phyloP scores from a whole-genome alignment of 768 basidiomycete species.

The Clavulina sp. region DNA sequence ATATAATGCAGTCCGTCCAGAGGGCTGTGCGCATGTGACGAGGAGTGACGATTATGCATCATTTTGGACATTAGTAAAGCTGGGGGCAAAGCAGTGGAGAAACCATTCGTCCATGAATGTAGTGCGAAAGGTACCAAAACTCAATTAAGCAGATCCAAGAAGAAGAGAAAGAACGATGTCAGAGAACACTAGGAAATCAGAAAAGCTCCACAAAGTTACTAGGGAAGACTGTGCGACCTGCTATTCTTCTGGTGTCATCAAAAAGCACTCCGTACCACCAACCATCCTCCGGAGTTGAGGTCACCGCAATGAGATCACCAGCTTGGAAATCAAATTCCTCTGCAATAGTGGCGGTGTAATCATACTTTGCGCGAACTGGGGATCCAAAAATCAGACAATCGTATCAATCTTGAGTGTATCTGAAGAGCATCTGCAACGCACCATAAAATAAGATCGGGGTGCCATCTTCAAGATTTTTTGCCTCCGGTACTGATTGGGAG shows the following conservation, averaged over 20 bases:
- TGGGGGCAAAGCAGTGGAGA: no score
- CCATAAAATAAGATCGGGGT: constrained; percentile 2
- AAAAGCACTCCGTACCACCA: constrained; percentile 92
- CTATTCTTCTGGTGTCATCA: constrained; percentile 53
- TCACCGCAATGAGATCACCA: constrained; percentile 91
- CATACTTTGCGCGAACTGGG: constrained; percentile 79
- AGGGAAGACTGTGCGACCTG: constrained; percentile 65
- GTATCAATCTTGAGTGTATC: background rate
- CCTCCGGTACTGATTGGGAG: background rate
- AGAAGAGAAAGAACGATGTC: no score
- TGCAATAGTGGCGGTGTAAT: constrained; percentile 66
- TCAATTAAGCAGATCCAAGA: no score
- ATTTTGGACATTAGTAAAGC: no score
- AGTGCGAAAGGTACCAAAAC: no score
- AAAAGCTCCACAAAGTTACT: constrained; percentile 79
- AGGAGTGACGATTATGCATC: no score
- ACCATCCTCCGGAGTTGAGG: constrained; percentile 83
- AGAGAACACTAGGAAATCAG: no score
- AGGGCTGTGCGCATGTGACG: no score
- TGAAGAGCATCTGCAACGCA: background rate
- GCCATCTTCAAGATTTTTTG: constrained; percentile 1
- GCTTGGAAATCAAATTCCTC: constrained; percentile 95
- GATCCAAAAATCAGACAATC: constrained; percentile 1
- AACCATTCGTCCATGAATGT: no score
- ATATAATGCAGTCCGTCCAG: no score